phyloP scores from a whole-genome alignment of 164 flowering plant genomes.

The Cinnamomum chago region DNA sequence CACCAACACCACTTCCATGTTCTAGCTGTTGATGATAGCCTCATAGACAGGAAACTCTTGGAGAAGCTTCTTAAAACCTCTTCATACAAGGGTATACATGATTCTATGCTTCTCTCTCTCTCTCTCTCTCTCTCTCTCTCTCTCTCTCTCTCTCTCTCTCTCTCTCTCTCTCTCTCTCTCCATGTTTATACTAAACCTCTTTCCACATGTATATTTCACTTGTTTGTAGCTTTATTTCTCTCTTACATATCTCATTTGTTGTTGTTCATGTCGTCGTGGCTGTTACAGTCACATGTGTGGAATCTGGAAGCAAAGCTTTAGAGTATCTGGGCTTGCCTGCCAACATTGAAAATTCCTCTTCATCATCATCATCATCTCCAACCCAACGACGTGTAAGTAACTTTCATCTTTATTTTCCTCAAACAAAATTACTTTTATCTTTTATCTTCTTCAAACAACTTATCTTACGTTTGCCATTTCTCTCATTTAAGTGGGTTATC shows the following conservation, averaged over 20 bases:
- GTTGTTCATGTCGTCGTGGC: conserved; percentile 4
- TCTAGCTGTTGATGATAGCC: conserved; percentile 73
- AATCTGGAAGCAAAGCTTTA: conserved; percentile 41
- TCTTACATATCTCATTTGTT: neutral
- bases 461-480: no score
- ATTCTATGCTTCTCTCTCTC: neutral
- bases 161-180: neutral
- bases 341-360: neutral
- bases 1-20: conserved; percentile 49
- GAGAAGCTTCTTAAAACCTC: conserved; percentile 67
- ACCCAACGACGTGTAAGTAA: conserved; percentile 5
- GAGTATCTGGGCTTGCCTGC: conserved; percentile 33
- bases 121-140: neutral
- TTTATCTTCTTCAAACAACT: no score
- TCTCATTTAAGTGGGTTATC: no score
- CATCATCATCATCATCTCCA: neutral
- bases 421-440: no score
- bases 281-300: conserved; percentile 37
- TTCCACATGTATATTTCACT: neutral
- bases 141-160: neutral
- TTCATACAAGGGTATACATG: conserved; percentile 36
- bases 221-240: neutral
- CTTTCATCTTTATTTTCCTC: neutral
- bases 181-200: no score
- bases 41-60: conserved; percentile 59